A percentile compares a stretch with the other conserved stretches of the same genome.
These are phyloP conservation scores for Rubroshorea leprosula DNA, from an alignment of 345 rosid species.

Conservation along the genomic window DNA sequence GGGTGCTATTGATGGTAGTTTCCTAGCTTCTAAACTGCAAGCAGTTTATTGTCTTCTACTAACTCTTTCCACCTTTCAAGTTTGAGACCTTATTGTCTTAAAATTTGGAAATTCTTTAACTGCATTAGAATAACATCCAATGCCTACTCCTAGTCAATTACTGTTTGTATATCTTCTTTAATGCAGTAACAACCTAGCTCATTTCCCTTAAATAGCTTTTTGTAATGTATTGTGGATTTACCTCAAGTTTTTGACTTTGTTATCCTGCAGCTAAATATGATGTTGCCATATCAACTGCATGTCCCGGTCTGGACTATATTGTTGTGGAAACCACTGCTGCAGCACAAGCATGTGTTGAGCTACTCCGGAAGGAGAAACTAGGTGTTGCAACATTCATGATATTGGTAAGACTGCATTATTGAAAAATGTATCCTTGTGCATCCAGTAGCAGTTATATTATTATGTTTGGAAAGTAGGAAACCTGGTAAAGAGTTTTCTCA, in stretches of 20 bases:
- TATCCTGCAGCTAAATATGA: conserved; percentile 81
- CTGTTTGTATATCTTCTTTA: too few species aligned
- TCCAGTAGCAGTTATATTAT: background rate
- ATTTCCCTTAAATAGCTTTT: too few species aligned
- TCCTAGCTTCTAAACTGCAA: conserved; percentile 7
- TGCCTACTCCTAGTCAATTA: too few species aligned
- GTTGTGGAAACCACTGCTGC: conserved; percentile 93
- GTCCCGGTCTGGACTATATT: conserved; percentile 86
- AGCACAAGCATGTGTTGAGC: conserved; percentile 91
- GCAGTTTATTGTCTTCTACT: conserved; percentile 2
- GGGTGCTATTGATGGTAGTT: conserved; percentile 93
- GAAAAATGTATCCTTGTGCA: background rate
- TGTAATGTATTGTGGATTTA: background rate
- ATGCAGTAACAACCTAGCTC: too few species aligned
- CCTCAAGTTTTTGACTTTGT: conserved; percentile 4
- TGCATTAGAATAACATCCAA: too few species aligned
- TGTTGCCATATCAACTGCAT: conserved; percentile 93
- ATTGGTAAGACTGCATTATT: conserved; percentile 47
- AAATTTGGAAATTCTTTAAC: too few species aligned
- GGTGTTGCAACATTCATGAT: conserved; percentile 97
- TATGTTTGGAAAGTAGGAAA: background rate
- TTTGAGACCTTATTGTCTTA: too few species aligned
- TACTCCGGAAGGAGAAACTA: conserved; percentile 79
- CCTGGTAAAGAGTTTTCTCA: background rate
- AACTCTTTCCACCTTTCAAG: background rate